Conservation (phyloP, 2,329 filamentous ascomycete genomes). For the Nothophoma quercina region DNA sequence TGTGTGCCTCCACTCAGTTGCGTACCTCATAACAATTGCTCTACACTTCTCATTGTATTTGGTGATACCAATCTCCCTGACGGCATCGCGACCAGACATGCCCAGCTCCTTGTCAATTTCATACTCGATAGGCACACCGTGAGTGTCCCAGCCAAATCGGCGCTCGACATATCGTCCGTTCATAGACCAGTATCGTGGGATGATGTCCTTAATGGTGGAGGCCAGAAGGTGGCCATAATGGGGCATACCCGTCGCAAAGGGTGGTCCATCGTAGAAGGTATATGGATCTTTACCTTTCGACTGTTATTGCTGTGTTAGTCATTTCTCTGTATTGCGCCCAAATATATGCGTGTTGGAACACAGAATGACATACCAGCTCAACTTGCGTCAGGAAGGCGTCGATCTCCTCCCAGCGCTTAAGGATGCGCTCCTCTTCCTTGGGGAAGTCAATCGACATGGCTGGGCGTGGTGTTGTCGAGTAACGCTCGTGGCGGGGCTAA, state of each 20-base stretch:
- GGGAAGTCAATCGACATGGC: conserved; percentile 90
- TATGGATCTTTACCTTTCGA: conserved; percentile 84
- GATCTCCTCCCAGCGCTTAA: conserved; percentile 89
- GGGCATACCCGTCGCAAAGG: conserved; percentile 64
- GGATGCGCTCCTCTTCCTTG: conserved; percentile 84
- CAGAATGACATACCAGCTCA: conserved; percentile 63
- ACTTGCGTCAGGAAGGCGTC: conserved; percentile 89
- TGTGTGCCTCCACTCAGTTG: conserved; percentile 84
- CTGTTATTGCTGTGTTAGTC: conserved; percentile 20
- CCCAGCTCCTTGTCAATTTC: conserved; percentile 97
- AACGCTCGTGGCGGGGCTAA: conserved; percentile 34
- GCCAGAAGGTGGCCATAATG: conserved; percentile 82
- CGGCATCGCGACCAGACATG: conserved; percentile 86
- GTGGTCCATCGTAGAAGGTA: conserved; percentile 85
- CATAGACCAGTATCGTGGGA: conserved; percentile 97
- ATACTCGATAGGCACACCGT: conserved; percentile 93
- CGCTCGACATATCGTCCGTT: conserved; percentile 92
- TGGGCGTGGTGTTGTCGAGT: conserved; percentile 33
- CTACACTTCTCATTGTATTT: conserved; percentile 93
- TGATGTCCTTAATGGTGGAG: conserved; percentile 96
- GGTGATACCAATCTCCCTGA: conserved; percentile 83
- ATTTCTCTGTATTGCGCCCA: not conserved
- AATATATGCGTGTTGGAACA: not conserved
- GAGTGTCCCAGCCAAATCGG: conserved; percentile 94
- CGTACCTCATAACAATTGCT: conserved; percentile 91